Base-by-base conservation (phyloP, 1,139 yeast genomes). In the Lizanozyma gosingica region DNA sequence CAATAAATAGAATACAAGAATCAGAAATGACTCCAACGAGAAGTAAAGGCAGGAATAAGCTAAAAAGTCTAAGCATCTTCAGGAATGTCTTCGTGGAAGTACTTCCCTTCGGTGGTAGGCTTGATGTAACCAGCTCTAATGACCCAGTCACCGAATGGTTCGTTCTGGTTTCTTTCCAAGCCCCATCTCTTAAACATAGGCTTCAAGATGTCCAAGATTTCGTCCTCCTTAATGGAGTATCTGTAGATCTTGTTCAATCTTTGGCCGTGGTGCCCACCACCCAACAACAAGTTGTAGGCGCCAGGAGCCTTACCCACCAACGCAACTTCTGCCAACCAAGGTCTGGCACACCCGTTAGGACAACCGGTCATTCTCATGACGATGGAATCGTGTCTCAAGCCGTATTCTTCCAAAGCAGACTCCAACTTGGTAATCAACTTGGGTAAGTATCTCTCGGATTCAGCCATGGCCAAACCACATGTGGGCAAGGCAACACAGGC, bases 361-460 rank as follows among this genome's bases (percentile, higher is more conserved):
- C 98, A 92, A 47, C 98, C 98, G 36, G 97, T 88, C 97, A 92
- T 90, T 68, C 98, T 80, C 95, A 92, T 85, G 29, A 88, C 95
- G 50, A 92, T 76, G 4, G 95, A 81, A 61, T 92, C 97, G 57
- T 88, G 96, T 59, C 96, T 83, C 52, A 92, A 75, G 4, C 98
- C 98, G 49, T 80, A 80, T 54, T 88, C 95, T 62, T 90, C 97
- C 47, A 92, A 71, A 4, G 88, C 80, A 14, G 69, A 77, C 63
- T 92, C 98, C 45, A 92, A 68, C 63, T 87, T 86, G 48, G 81
- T 64, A 50, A 92, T 78, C 52, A 92, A 74, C 42, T 73, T 79
- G 9, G 98, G 98, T 53, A 92, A 71, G 62, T 87, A 92, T 58
- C 98, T 80, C 69, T 92, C 98, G 37, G 95, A 83, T 67, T 92